These are phyloP conservation scores for Puccinia horiana DNA, from an alignment of 1,284 basidiomycete species.

Conservation along the genomic window DNA sequence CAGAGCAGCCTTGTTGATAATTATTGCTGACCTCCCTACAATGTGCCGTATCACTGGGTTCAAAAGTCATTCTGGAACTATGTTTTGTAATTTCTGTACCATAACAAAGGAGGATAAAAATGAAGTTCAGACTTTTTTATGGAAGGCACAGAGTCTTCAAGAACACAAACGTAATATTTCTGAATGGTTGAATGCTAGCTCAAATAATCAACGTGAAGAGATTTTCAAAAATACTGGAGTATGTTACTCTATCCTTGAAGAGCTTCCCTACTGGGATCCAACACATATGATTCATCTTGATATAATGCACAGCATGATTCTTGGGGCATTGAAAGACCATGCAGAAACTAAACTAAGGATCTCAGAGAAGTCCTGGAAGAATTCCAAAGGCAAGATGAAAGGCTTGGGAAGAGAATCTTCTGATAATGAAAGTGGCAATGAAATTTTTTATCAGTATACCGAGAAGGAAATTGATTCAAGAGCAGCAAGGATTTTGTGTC, in stretches of 20 bases:
- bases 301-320: constrained; percentile 28
- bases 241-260: constrained; percentile 12
- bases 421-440: constrained; percentile 1
- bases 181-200: background rate
- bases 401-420: background rate
- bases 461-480: too few relatives aligned
- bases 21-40: constrained; percentile 27
- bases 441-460: too few relatives aligned
- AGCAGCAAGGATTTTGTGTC: too few relatives aligned
- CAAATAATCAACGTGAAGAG: background rate
- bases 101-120: constrained; percentile 16
- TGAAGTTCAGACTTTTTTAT: background rate
- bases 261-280: constrained; percentile 32
- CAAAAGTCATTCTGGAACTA: constrained; percentile 24
- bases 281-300: constrained; percentile 20
- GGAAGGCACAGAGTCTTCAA: background rate
- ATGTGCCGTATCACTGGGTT: constrained; percentile 3
- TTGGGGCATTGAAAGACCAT: constrained; percentile 15
- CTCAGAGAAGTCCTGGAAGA: background rate
- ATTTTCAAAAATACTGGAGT: constrained; percentile 9
- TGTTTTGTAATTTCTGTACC: constrained; percentile 27
- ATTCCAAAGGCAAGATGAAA: background rate
- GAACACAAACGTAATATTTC: background rate
- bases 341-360: background rate
- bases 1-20: background rate